These are phyloP conservation scores for Rhododendron molle DNA, from an alignment of 148 eudicot species.

Conservation along the genomic window DNA sequence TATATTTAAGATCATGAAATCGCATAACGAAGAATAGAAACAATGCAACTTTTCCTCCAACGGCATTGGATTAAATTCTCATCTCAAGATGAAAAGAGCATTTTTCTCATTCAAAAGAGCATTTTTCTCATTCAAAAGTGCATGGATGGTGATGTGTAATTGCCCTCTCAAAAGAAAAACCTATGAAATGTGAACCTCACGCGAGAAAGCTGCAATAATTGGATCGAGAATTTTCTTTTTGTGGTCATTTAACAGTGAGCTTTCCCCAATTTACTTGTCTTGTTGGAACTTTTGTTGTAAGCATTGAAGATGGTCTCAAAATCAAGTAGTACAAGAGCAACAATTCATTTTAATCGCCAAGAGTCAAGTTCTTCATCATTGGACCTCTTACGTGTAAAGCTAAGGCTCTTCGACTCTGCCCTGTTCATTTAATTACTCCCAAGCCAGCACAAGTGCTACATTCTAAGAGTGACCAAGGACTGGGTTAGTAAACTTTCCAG, in stretches of 20 bases:
- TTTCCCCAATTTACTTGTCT: background rate
- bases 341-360: background rate
- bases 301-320: background rate
- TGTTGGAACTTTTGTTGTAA: background rate
- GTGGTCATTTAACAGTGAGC: background rate
- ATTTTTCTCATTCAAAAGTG: background rate
- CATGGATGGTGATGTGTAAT: background rate
- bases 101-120: background rate
- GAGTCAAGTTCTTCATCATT: background rate
- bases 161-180: background rate
- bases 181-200: background rate
- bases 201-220: background rate
- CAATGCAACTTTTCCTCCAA: background rate
- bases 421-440: background rate
- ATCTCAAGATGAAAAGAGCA: background rate
- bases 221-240: background rate
- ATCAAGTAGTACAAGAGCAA: background rate
- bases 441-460: background rate
- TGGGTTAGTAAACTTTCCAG: background rate
- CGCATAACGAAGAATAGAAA: background rate
- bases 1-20: background rate
- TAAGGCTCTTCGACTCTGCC: background rate
- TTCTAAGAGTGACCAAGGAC: background rate
- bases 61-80: background rate
- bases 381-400: background rate